These are phyloP conservation scores for Wickerhamiella siamensis DNA, from an alignment of 805 yeast species.

Conservation along the genomic window DNA sequence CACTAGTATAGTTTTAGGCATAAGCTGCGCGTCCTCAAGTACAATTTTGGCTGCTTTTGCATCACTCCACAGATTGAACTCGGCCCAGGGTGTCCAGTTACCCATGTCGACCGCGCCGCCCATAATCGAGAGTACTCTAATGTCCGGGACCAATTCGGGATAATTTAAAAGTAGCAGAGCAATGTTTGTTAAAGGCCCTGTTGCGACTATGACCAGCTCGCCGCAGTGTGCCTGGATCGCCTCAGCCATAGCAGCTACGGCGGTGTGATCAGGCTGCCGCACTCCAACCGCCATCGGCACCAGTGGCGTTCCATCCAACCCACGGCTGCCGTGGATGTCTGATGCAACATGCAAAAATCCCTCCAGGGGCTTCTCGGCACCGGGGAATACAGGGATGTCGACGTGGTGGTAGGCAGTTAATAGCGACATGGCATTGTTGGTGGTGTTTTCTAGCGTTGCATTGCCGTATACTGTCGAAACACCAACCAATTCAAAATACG, in stretches of 20 bases:
- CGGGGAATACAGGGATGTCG: constrained; percentile 51
- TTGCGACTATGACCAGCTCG: constrained; percentile 47
- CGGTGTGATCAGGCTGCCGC: constrained; percentile 24
- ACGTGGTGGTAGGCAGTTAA: constrained; percentile 40
- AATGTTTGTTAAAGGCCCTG: constrained; percentile 67
- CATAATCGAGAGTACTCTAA: constrained; percentile 53
- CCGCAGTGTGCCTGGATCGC: constrained; percentile 34
- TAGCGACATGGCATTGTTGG: constrained; percentile 52
- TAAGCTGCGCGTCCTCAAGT: constrained; percentile 33
- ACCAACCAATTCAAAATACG: constrained; percentile 45
- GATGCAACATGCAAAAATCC: constrained; percentile 40
- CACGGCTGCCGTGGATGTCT: constrained; percentile 58
- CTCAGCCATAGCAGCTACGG: constrained; percentile 29
- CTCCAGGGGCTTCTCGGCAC: constrained; percentile 44
- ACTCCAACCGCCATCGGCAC: constrained; percentile 36
- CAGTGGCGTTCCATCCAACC: constrained; percentile 59
- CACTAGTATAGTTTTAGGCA: constrained; percentile 36
- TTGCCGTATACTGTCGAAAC: constrained; percentile 69
- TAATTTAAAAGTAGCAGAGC: constrained; percentile 39
- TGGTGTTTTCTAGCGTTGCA: constrained; percentile 47
- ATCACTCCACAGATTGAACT: constrained; percentile 64
- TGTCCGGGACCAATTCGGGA: constrained; percentile 38
- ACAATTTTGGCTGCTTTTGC: constrained; percentile 58
- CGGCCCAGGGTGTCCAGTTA: constrained; percentile 42
- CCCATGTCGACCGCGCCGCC: constrained; percentile 48